Evolutionary conservation across 2,329 filamentous ascomycete genomes (phyloP), one percentile per base, ranked within the genome.

Genomic region (Fusarium poae): DNA sequence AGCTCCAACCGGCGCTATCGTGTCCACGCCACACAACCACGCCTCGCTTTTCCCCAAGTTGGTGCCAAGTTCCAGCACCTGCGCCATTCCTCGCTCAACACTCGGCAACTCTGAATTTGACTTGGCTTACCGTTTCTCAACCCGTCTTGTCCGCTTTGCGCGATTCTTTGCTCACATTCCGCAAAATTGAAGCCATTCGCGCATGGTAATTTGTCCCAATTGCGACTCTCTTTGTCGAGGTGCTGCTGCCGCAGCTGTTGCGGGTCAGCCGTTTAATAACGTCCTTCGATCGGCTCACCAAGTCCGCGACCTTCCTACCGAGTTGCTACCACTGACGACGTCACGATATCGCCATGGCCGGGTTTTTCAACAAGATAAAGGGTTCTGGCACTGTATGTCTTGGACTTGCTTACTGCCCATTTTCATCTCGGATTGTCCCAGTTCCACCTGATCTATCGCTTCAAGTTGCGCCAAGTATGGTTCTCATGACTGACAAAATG

Each of bases 351-450:
- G 59, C 60, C 69, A 89, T 89, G 86, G 81, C 86, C 66, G 82
- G 84, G 66, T 85, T 89, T 72, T 84, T 89, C 67, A 86, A 82
- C 72, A 89, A 87, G 77, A 83, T 88, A 75, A 88, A 88, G 79
- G 80, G 81, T 72, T 80, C 82, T 70, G 80, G 83, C 76, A 82
- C 81, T 76, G 87, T 89, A 80, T 79, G 86, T 85, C 68, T 66
- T 56, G 53, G 55, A 46, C 45, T 55, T 45, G 52, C 39, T 49
- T 44, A 29, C 49, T 59, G 27, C 46, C 25, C 45, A 40, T 51
- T 46, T 52, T 48, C 43, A 65, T 27, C 63, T 52, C n/a, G 27
- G 25, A 35, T 37, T 48, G 35, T 42, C 52, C 57, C 43, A 46
- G 37, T 30, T 57, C 34, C 23, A 52, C 79, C 68, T 79, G 72